A percentile compares a stretch with the other conserved stretches of the same genome.
Conservation (phyloP, 164 flowering plant genomes). For the Vitis rotundifolia region DNA sequence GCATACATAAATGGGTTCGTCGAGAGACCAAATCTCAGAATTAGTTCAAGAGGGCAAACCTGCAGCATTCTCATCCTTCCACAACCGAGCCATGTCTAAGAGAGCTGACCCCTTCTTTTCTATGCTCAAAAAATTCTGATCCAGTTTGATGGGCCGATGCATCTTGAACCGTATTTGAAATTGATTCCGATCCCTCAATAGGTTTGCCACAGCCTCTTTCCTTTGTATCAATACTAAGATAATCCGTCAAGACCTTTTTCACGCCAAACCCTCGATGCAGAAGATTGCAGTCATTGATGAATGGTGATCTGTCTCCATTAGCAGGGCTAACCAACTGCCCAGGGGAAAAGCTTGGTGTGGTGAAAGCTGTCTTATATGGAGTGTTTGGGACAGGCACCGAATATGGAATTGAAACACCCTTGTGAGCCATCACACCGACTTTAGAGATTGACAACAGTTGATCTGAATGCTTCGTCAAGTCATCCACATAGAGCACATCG, state of each 20-base stretch:
- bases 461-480: slow-evolving; percentile 54
- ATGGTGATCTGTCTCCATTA: slow-evolving; percentile 37
- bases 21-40: neutral
- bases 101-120: slow-evolving; percentile 8
- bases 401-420: slow-evolving; percentile 28
- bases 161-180: slow-evolving; percentile 1
- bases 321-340: slow-evolving; percentile 30
- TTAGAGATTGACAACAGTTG: slow-evolving; percentile 33
- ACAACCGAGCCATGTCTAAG: neutral
- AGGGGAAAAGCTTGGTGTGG: slow-evolving; percentile 55
- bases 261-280: slow-evolving; percentile 40
- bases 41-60: neutral
- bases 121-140: slow-evolving; percentile 7
- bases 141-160: slow-evolving; percentile 7
- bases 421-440: slow-evolving; percentile 35
- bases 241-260: slow-evolving; percentile 53
- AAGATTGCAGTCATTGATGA: slow-evolving; percentile 24
- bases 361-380: slow-evolving; percentile 37
- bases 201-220: slow-evolving; percentile 15
- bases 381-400: slow-evolving; percentile 38
- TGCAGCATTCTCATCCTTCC: slow-evolving; percentile 1
- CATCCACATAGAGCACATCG: slow-evolving; percentile 61
- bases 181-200: slow-evolving; percentile 15
- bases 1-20: neutral
- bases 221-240: slow-evolving; percentile 36